These are phyloP conservation scores for Phycomyces nitens DNA, from an alignment of 192 early-diverging fungal genomes.

Conservation along the genomic window DNA sequence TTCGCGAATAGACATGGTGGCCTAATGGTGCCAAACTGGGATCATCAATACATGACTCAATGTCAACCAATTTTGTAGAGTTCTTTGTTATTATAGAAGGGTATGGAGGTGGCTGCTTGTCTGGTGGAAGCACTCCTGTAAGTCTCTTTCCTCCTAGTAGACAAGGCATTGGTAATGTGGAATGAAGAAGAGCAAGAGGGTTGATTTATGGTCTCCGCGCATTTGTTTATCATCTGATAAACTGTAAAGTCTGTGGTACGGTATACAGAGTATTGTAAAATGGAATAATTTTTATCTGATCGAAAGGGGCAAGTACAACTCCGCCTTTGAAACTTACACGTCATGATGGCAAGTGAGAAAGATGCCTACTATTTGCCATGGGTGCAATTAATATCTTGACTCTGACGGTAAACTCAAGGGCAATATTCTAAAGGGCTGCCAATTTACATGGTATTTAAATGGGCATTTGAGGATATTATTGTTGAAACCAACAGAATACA, in stretches of 20 bases:
- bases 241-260: background rate
- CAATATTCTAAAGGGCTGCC: too few species aligned
- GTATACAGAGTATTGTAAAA: constrained; percentile 2
- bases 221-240: constrained; percentile 3
- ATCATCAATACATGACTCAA: constrained; percentile 56
- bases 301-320: background rate
- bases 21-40: constrained; percentile 51
- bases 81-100: background rate
- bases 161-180: constrained; percentile 3
- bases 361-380: too few species aligned
- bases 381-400: too few species aligned
- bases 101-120: constrained; percentile 6
- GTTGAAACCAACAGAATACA: too few species aligned
- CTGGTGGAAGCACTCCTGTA: constrained; percentile 15
- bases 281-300: constrained; percentile 1
- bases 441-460: too few species aligned
- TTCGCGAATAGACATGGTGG: constrained; percentile 33
- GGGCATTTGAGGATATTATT: too few species aligned
- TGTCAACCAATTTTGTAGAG: constrained; percentile 31
- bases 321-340: too few species aligned
- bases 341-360: too few species aligned
- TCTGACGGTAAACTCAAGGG: too few species aligned
- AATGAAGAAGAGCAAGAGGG: background rate
- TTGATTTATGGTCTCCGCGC: background rate
- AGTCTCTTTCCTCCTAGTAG: constrained; percentile 13